Percentiles rank a stretch among this genome's conserved stretches.
Conservation (phyloP, 2,329 filamentous ascomycete genomes). For the Coniochaeta sp. region DNA sequence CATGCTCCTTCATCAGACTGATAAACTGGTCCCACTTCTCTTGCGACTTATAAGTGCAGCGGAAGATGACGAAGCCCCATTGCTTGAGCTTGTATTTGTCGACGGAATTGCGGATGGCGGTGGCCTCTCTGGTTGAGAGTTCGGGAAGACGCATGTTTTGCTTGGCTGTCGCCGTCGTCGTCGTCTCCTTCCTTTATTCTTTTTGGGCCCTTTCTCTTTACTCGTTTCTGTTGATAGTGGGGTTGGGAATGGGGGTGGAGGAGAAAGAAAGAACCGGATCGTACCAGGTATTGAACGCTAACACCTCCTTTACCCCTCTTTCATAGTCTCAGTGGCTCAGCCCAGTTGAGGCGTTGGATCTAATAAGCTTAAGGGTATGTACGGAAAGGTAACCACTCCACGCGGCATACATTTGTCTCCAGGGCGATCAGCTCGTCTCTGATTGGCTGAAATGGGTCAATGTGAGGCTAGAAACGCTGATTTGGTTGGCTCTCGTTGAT, state of each 20-base stretch:
- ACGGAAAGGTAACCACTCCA: background rate
- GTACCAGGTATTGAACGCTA: background rate
- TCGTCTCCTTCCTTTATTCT: background rate
- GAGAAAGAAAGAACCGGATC: too few relatives aligned
- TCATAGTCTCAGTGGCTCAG: background rate
- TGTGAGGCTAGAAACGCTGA: too few relatives aligned
- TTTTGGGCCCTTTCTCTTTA: too few relatives aligned
- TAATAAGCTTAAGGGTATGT: background rate
- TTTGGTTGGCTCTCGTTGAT: too few relatives aligned
- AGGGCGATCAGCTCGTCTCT: too few relatives aligned
- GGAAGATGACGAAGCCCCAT: slow-evolving; percentile 2
- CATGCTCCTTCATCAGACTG: background rate
- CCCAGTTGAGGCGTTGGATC: background rate
- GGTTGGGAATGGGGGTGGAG: background rate
- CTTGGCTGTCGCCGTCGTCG: background rate
- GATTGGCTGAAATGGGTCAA: too few relatives aligned
- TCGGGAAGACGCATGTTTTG: background rate
- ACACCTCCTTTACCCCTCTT: background rate
- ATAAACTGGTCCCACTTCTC: slow-evolving; percentile 1
- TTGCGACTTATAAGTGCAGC: background rate
- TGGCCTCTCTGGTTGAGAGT: background rate
- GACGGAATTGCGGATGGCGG: background rate
- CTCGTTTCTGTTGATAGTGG: background rate
- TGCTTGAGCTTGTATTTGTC: slow-evolving; percentile 1
- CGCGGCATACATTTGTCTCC: background rate